Evolutionary conservation across 2,329 filamentous ascomycete genomes (phyloP).

Genomic region (Ophiostoma piceae): DNA sequence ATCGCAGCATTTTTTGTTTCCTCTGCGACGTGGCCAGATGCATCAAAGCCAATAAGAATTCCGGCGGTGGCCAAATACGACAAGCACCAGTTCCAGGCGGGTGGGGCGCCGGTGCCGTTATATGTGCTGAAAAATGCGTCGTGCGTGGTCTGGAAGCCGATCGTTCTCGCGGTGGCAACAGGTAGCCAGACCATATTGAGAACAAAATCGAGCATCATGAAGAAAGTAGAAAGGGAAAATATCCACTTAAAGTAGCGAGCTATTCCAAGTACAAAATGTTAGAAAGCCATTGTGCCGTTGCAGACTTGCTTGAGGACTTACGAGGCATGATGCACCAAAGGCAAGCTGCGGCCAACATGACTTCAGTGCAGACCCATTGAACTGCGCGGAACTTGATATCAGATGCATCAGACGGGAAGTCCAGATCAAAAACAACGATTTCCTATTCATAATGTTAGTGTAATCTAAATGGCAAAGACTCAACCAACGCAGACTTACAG

Average conservation of each 20-base stretch:
- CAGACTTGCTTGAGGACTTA: not conserved
- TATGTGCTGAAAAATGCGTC: constrained; percentile 25
- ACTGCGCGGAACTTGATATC: constrained; percentile 23
- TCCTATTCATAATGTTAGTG: not conserved
- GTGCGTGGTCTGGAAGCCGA: constrained; percentile 21
- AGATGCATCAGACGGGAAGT: constrained; percentile 21
- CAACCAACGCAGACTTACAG: not conserved
- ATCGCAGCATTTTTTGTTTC: constrained; percentile 25
- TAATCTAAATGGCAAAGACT: not conserved
- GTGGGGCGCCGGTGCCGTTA: constrained; percentile 22
- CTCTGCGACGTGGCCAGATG: constrained; percentile 24
- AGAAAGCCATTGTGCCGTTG: not conserved
- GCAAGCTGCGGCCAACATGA: constrained; percentile 20
- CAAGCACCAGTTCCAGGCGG: constrained; percentile 25
- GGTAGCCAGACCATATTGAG: constrained; percentile 25
- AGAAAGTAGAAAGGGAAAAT: constrained; percentile 22
- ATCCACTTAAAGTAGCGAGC: constrained; percentile 23
- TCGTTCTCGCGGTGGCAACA: constrained; percentile 19
- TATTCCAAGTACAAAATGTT: not conserved
- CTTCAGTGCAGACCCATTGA: constrained; percentile 25
- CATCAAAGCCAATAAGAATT: constrained; percentile 25
- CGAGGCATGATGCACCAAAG: constrained; percentile 23
- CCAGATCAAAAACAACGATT: constrained; percentile 22
- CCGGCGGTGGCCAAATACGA: constrained; percentile 23
- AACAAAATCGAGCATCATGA: constrained; percentile 24